Base-by-base conservation (phyloP, 768 basidiomycete species). In the Boletus bicolor region DNA sequence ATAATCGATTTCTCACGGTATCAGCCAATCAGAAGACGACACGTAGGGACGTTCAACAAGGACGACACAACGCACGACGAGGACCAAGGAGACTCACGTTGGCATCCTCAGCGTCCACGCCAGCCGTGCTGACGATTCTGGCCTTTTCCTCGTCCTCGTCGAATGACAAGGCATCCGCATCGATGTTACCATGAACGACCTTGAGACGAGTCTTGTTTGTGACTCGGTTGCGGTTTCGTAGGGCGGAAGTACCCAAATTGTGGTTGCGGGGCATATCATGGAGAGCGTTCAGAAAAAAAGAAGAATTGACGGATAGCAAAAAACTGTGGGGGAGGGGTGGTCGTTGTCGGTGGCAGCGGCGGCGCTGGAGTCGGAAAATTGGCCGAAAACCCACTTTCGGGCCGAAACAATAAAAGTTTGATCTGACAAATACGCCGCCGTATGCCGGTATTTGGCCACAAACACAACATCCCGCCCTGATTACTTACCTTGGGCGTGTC, bases 31-130 rank as follows among this genome's bases (percentile, higher is more conserved):
- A 75, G 72, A 67, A 52, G 38, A 44, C 58, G 78, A 72, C 79
- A 81, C 78, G 73, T 71, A 68, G 49, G 59, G 28, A 44, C 55
- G 61, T 70, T 68, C 76, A 79, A 79, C 75, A 77, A 72, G 73
- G 64, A 37, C 70, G 67, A 73, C 73, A 65, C 59, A 62, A 64
- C 67, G 62, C 68, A 71, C 64, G 64, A 68, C 55, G 66, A 66
- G 56, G 66, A 70, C 69, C 64, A 67, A 64, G 63, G 62, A 38
- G 66, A 81, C 91, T 85, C 78, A 94, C 92, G 74, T 93, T 92
- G 72, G 91, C 91, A 68, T 94, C 92, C 77, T 93, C 91, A 68
- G 88, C 88, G 70, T 94, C 92, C 66, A 94, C 92, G 64, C 92
- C 92, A 42, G 89, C 87, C 21, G 90, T 91, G 45, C 79, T 86